Percentiles rank a stretch among this genome's conserved stretches.
These are phyloP conservation scores for Trichocomaceae sp. DNA, from an alignment of 2,329 filamentous ascomycete species.

Conservation along the genomic window DNA sequence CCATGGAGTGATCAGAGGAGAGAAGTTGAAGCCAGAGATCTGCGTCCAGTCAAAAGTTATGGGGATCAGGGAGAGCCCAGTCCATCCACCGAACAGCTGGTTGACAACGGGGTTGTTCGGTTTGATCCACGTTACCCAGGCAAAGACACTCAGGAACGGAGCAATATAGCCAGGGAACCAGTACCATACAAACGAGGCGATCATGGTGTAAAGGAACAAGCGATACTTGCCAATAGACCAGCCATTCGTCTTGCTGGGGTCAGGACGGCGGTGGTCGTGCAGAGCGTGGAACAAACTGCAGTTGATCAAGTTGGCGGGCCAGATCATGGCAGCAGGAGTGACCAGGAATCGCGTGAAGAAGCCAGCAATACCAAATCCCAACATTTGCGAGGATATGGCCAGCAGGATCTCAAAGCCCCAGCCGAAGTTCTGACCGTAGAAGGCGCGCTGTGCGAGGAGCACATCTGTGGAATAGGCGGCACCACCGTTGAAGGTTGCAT, in stretches of 20 bases:
- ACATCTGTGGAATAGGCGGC: constrained; percentile 67
- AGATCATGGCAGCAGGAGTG: constrained; percentile 61
- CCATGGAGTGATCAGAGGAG: constrained; percentile 65
- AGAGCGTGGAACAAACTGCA: constrained; percentile 65
- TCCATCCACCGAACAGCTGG: constrained; percentile 64
- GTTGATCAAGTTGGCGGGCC: constrained; percentile 61
- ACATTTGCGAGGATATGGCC: constrained; percentile 61
- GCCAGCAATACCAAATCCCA: constrained; percentile 64
- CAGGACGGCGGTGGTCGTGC: constrained; percentile 55
- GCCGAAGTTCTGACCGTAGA: constrained; percentile 65
- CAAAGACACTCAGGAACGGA: constrained; percentile 63
- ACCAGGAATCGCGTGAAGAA: constrained; percentile 59
- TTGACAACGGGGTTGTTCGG: constrained; percentile 64
- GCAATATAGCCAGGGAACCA: constrained; percentile 64
- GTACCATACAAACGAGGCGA: constrained; percentile 57
- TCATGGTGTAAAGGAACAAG: constrained; percentile 56
- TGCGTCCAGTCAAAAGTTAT: constrained; percentile 74
- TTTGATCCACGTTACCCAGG: constrained; percentile 65
- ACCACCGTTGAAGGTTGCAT: constrained; percentile 57
- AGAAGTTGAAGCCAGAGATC: constrained; percentile 61
- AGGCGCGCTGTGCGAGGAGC: constrained; percentile 62
- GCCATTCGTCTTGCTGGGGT: constrained; percentile 53
- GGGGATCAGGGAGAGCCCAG: constrained; percentile 61
- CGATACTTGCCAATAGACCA: constrained; percentile 60
- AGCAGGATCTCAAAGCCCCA: constrained; percentile 60